Conservation (phyloP, 2,329 filamentous ascomycete genomes). For the Xylariales sp. region DNA sequence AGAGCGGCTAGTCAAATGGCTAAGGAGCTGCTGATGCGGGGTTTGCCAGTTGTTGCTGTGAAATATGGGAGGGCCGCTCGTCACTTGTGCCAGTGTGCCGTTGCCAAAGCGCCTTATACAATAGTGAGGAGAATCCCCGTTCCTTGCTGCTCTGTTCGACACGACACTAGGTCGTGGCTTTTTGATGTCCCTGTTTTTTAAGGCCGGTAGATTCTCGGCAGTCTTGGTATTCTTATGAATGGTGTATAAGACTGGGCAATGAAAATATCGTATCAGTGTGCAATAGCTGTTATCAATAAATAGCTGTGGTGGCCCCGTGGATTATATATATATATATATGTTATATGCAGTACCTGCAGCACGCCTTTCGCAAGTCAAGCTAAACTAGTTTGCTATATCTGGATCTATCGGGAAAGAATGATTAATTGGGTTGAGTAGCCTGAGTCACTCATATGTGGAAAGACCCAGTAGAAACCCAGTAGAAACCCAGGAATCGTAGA, state of each 20-base stretch:
- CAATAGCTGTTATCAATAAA: background rate
- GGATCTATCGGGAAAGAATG: conserved; percentile 14
- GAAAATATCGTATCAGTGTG: background rate
- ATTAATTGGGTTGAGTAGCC: conserved; percentile 23
- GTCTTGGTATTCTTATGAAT: background rate
- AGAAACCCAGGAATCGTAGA: background rate
- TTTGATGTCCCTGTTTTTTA: background rate
- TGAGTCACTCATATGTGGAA: conserved; percentile 43
- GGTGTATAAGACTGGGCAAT: background rate
- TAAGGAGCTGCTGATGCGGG: conserved; percentile 31
- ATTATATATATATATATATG: conserved; percentile 28
- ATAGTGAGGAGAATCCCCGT: background rate
- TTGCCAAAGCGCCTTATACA: conserved; percentile 1
- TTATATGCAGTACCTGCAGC: conserved; percentile 18
- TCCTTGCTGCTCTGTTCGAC: background rate
- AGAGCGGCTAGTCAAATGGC: conserved; percentile 12
- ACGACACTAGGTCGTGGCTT: background rate
- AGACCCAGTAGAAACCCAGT: background rate
- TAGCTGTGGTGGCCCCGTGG: conserved; percentile 17
- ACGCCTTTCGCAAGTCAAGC: conserved; percentile 34
- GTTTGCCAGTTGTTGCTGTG: conserved; percentile 24
- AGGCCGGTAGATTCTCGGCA: background rate
- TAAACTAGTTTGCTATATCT: conserved; percentile 13
- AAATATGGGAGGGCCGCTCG: conserved; percentile 12
- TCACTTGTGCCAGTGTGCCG: conserved; percentile 22